These are phyloP conservation scores for Skeletonema marinoi DNA, from an alignment of 108 stramenopile genomes.

Conservation along the genomic window DNA sequence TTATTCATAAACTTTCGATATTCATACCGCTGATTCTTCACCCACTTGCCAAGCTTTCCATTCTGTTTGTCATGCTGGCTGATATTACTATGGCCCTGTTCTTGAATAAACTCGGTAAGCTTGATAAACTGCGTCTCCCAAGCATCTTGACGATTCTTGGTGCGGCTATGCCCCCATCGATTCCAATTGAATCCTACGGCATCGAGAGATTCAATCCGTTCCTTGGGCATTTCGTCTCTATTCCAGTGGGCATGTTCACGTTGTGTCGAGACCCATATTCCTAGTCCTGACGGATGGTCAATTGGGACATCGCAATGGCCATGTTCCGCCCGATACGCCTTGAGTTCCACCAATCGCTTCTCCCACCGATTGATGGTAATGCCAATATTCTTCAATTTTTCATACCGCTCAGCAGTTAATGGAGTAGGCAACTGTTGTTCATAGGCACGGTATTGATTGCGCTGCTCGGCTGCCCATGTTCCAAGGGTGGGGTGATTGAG, in stretches of 20 bases:
- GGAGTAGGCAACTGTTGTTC: not conserved
- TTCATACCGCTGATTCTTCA: slow-evolving; percentile 43
- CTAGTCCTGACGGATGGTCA: slow-evolving; percentile 25
- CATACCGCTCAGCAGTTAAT: slow-evolving; percentile 3
- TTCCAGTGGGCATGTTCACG: slow-evolving; percentile 20
- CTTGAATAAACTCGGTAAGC: slow-evolving; percentile 26
- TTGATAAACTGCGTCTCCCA: slow-evolving; percentile 30
- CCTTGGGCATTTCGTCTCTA: slow-evolving; percentile 13
- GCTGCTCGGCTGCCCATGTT: slow-evolving; percentile 12
- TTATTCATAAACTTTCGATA: slow-evolving; percentile 35
- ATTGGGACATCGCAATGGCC: slow-evolving; percentile 50
- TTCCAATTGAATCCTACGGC: slow-evolving; percentile 36
- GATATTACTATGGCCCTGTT: slow-evolving; percentile 11
- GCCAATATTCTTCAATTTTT: slow-evolving; percentile 1
- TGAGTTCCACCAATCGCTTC: slow-evolving; percentile 20
- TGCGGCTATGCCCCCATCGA: slow-evolving; percentile 20
- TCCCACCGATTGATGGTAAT: slow-evolving; percentile 32
- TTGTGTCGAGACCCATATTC: slow-evolving; percentile 35
- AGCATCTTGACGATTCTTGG: slow-evolving; percentile 26
- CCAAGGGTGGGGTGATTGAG: not conserved
- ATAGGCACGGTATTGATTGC: slow-evolving; percentile 1
- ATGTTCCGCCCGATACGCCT: slow-evolving; percentile 9
- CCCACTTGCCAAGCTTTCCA: slow-evolving; percentile 41
- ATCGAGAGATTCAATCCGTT: slow-evolving; percentile 37
- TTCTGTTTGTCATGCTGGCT: slow-evolving; percentile 31